These are phyloP conservation scores for Lactarius evosmus DNA, from an alignment of 768 basidiomycete species.

Conservation along the genomic window DNA sequence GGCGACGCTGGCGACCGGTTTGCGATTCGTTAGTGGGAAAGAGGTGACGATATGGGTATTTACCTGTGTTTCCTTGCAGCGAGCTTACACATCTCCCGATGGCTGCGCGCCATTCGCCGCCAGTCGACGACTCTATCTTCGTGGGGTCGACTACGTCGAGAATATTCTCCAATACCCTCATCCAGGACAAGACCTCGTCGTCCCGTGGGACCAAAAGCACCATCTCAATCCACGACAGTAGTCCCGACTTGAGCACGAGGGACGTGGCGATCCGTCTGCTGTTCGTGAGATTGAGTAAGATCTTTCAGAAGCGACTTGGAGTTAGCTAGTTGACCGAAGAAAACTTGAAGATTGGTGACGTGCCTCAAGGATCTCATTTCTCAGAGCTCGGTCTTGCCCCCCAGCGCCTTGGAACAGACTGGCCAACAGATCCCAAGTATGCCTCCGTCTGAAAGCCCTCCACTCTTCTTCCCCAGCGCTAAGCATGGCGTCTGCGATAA, in stretches of 20 bases:
- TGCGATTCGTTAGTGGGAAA: not conserved
- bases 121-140: constrained; percentile 53
- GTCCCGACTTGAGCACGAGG: constrained; percentile 64
- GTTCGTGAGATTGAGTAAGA: constrained; percentile 71
- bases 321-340: constrained; percentile 3
- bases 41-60: constrained; percentile 23
- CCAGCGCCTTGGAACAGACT: constrained; percentile 76
- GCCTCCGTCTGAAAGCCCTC: constrained; percentile 72
- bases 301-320: constrained; percentile 38
- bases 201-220: constrained; percentile 42
- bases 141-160: constrained; percentile 41
- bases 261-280: constrained; percentile 66
- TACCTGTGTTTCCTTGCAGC: constrained; percentile 39
- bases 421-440: constrained; percentile 86
- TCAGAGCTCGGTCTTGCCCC: constrained; percentile 47
- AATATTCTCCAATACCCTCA: constrained; percentile 37
- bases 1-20: not conserved
- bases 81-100: constrained; percentile 50
- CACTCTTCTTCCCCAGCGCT: constrained; percentile 62
- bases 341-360: constrained; percentile 25
- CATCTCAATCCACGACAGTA: constrained; percentile 82
- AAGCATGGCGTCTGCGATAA: constrained; percentile 77
- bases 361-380: constrained; percentile 67
- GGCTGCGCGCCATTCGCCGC: constrained; percentile 57
- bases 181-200: constrained; percentile 27